Conservation (phyloP, 2,329 filamentous ascomycete species). For the Pseudogymnoascus sp. region DNA sequence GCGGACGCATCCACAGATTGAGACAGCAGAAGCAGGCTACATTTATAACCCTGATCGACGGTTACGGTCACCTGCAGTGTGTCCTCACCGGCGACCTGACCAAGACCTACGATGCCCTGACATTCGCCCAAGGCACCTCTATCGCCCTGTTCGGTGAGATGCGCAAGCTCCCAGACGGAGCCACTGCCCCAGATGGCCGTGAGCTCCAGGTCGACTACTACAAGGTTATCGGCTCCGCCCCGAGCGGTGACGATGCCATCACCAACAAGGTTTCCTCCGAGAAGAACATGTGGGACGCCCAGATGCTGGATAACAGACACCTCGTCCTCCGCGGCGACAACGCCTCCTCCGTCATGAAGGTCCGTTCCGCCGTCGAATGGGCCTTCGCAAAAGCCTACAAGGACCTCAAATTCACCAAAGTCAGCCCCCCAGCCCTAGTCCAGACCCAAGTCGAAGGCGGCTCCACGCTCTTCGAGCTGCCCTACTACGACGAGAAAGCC, state of each 20-base stretch:
- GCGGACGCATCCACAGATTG: slow-evolving; percentile 75
- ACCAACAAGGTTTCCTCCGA: slow-evolving; percentile 63
- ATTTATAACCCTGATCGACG: slow-evolving; percentile 80
- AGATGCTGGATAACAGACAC: slow-evolving; percentile 56
- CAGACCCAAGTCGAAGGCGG: slow-evolving; percentile 80
- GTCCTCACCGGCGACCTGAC: slow-evolving; percentile 71
- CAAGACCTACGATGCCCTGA: slow-evolving; percentile 65
- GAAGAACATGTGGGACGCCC: slow-evolving; percentile 47
- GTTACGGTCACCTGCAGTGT: slow-evolving; percentile 79
- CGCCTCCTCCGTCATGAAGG: slow-evolving; percentile 61
- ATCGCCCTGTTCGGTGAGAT: slow-evolving; percentile 63
- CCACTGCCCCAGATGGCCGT: slow-evolving; percentile 60
- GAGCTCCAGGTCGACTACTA: slow-evolving; percentile 68
- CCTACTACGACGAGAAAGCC: slow-evolving; percentile 82
- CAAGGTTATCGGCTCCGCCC: slow-evolving; percentile 58
- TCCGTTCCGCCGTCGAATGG: slow-evolving; percentile 58
- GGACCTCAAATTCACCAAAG: slow-evolving; percentile 56
- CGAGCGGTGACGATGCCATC: slow-evolving; percentile 65
- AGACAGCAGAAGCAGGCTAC: slow-evolving; percentile 75
- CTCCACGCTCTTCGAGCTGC: slow-evolving; percentile 79
- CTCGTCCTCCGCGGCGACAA: slow-evolving; percentile 62
- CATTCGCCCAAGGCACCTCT: slow-evolving; percentile 61
- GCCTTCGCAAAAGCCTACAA: slow-evolving; percentile 62
- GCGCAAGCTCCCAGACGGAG: slow-evolving; percentile 56
- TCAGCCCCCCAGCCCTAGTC: slow-evolving; percentile 66